Evolutionary conservation across 176 grass and related monocot species (phyloP), one percentile per base, ranked within the genome.

Genomic region (Hordeum vulgare): DNA sequence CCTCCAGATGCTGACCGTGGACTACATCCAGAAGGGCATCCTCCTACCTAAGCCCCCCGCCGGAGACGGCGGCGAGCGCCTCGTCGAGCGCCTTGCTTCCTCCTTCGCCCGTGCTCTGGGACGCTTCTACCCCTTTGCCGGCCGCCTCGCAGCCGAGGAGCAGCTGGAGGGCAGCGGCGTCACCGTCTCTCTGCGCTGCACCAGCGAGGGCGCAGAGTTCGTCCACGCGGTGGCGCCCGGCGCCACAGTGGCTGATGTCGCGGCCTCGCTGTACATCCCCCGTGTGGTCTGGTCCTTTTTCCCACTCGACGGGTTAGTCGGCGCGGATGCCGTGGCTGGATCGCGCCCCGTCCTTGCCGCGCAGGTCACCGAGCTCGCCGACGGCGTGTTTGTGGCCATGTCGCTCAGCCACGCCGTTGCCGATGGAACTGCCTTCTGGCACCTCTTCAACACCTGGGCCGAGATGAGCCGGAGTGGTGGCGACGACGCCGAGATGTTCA

Each of bases 301-400:
- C 81, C 71, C 81, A 13, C 81, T 84, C 14, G 61, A 84, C 60
- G 71, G 82, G 29, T 1, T 76, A 5, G 29, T 84, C 27, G 71
- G 60, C 42, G 71, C 60, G 13, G 82, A 78, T 53, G 83, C 75
- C 47, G 74, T 20, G 8, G 47, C 11, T 2, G 40, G 6, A 0
- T 64, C 71, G 14, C 33, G 11, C 45, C 44, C 82, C 0, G 73
- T 77, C 12, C 82, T 84, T 18, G 73, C 33, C 47, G 82, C 74
- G 17, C 93, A 95, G 90, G 28, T 95, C 37, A 92, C 90, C 5
- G 90, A 94, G 74, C 85, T 94, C 17, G 54, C n/a, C 36, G 90
- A 94, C 27, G 93, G 90, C 44, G 18, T 92, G 17, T 94, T 94
- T 62, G 14, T 94, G 2, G 90, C 74, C 62, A 18, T 78, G 83